Percentiles rank a stretch among this genome's conserved stretches.
phyloP scores from a whole-genome alignment of 2,329 filamentous ascomycete species.

The Colletotrichum sp. region DNA sequence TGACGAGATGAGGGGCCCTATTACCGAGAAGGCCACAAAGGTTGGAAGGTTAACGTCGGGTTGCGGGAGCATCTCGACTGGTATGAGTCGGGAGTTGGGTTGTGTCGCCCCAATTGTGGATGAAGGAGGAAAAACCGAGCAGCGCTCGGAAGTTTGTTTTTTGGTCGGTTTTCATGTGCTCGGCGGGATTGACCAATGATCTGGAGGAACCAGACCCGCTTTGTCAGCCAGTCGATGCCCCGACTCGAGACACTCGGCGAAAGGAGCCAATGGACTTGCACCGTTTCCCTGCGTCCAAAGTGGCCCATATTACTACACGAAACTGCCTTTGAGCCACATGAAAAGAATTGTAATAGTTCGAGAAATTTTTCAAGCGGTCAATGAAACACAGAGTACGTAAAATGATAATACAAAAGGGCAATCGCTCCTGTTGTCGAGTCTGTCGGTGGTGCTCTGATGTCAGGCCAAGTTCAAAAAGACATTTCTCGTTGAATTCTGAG shows the following conservation, averaged over 20 bases:
- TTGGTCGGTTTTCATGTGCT: background rate
- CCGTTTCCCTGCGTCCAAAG: background rate
- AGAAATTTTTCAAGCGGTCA: background rate
- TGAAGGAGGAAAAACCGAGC: background rate
- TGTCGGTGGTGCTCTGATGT: background rate
- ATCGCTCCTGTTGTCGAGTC: background rate
- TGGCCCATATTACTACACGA: background rate
- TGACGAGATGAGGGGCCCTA: background rate
- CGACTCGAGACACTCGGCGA: background rate
- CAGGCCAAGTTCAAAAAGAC: background rate
- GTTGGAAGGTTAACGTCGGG: background rate
- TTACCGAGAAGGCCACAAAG: background rate
- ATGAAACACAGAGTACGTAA: background rate
- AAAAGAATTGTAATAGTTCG: background rate
- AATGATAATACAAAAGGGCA: background rate
- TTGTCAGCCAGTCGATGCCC: background rate
- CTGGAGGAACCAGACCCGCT: background rate
- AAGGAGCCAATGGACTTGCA: background rate
- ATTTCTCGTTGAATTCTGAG: background rate
- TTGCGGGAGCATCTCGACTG: background rate
- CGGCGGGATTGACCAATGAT: slow-evolving; percentile 16
- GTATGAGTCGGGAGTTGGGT: slow-evolving; percentile 2
- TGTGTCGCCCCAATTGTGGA: background rate
- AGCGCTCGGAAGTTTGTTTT: background rate
- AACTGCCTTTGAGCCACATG: background rate